Percentiles rank a stretch among this genome's conserved stretches.
phyloP scores from a whole-genome alignment of 2,329 filamentous ascomycete genomes.

The Didymella exigua region DNA sequence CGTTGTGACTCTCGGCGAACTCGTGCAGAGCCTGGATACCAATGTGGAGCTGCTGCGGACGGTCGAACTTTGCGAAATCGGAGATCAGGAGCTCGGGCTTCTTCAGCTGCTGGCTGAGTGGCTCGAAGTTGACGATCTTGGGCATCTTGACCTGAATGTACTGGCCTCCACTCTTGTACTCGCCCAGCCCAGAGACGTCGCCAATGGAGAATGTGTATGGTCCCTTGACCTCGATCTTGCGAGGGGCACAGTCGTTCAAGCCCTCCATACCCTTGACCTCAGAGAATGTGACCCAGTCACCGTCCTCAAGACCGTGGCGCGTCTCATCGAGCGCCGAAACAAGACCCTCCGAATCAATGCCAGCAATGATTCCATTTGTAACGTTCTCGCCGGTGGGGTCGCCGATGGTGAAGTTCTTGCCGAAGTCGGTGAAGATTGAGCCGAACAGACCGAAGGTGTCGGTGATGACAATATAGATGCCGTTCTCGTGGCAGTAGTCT shows the following conservation, averaged over 20 bases:
- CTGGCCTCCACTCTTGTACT: slow-evolving; percentile 86
- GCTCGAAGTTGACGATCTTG: slow-evolving; percentile 87
- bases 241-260: slow-evolving; percentile 80
- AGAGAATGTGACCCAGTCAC: slow-evolving; percentile 93
- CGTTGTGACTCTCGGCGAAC: slow-evolving; percentile 74
- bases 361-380: slow-evolving; percentile 84
- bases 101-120: slow-evolving; percentile 76
- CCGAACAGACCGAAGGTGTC: slow-evolving; percentile 96
- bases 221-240: slow-evolving; percentile 89
- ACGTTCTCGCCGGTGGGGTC: slow-evolving; percentile 91
- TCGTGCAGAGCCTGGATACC: slow-evolving; percentile 91
- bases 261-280: slow-evolving; percentile 92
- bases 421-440: slow-evolving; percentile 96
- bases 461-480: slow-evolving; percentile 85
- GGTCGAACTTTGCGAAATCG: slow-evolving; percentile 97
- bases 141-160: slow-evolving; percentile 99
- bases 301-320: slow-evolving; percentile 92
- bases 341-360: slow-evolving; percentile 84
- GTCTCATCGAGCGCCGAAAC: slow-evolving; percentile 95
- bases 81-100: slow-evolving; percentile 89
- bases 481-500: slow-evolving; percentile 92
- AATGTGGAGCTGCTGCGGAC: slow-evolving; percentile 87
- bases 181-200: slow-evolving; percentile 83
- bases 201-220: slow-evolving; percentile 98
- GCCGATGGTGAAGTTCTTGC: slow-evolving; percentile 87